phyloP scores from a whole-genome alignment of 768 basidiomycete genomes.

The Ramaria sp. region DNA sequence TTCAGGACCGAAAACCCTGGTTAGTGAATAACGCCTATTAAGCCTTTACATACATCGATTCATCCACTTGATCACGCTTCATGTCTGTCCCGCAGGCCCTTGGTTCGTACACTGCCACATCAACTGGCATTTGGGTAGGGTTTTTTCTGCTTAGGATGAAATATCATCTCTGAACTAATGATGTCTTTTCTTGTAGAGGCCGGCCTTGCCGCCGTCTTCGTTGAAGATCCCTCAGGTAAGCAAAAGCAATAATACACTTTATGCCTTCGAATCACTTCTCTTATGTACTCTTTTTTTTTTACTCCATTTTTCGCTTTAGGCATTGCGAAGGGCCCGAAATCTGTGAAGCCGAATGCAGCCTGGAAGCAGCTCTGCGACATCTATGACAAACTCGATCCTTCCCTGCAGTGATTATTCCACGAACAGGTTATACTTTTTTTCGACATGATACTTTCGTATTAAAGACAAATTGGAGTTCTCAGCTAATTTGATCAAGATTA shows the following conservation, averaged over 20 bases:
- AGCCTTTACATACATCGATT: not conserved
- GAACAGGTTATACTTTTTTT: no score
- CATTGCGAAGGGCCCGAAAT: not conserved
- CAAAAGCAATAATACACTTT: not conserved
- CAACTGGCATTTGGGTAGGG: slow-evolving; percentile 26
- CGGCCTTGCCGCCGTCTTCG: slow-evolving; percentile 29
- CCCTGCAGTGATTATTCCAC: no score
- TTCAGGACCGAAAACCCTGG: slow-evolving; percentile 43
- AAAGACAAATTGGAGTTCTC: no score
- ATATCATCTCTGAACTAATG: no score
- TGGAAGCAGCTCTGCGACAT: slow-evolving; percentile 5
- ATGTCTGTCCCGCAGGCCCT: not conserved
- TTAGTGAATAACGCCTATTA: slow-evolving; percentile 24
- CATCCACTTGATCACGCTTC: not conserved
- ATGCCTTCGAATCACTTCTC: not conserved
- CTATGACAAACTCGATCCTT: not conserved
- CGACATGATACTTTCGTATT: no score
- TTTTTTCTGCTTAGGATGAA: not conserved
- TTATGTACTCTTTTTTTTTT: no score
- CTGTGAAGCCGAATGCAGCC: not conserved
- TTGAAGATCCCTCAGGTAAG: slow-evolving; percentile 19
- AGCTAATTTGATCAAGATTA: no score
- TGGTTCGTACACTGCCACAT: slow-evolving; percentile 37
- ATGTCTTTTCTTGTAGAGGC: slow-evolving; percentile 23
- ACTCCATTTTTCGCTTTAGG: not conserved